A percentile compares a stretch with the other conserved stretches of the same genome.
Conservation (phyloP, 75 land plant genomes). For the Cupressus sempervirens region DNA sequence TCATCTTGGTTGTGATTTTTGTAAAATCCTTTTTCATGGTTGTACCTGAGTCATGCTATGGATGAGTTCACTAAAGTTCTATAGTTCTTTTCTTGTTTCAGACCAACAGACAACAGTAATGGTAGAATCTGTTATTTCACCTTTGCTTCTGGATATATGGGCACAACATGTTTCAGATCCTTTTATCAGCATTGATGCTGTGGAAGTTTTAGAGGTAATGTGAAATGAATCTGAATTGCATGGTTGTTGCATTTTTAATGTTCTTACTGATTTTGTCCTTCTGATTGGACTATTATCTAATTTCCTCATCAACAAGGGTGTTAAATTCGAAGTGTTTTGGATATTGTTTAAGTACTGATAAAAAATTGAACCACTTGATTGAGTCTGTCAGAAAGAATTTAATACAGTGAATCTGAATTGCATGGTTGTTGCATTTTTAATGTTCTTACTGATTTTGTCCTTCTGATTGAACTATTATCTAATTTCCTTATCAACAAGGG, state of each 20-base stretch:
- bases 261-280: background rate
- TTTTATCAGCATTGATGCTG: conserved; percentile 84
- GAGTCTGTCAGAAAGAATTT: background rate
- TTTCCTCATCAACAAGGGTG: background rate
- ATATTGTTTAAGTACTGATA: background rate
- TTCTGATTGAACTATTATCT: background rate
- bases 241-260: background rate
- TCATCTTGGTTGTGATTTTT: background rate
- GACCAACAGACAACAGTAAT: conserved; percentile 52
- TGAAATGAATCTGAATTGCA: background rate
- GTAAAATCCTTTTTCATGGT: background rate
- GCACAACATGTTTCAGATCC: conserved; percentile 83
- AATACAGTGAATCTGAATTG: background rate
- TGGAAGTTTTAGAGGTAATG: conserved; percentile 87
- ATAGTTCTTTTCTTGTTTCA: conserved; percentile 18
- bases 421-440: background rate
- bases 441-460: background rate
- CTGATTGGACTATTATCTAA: background rate
- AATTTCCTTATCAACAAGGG: background rate
- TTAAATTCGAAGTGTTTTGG: background rate
- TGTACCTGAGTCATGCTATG: background rate
- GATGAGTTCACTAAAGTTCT: background rate
- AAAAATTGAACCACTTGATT: background rate
- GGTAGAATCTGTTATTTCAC: conserved; percentile 81
- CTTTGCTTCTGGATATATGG: conserved; percentile 82